Evolutionary conservation across 495 filamentous ascomycete genomes (phyloP), one percentile per base, ranked within the genome.

Genomic region (Cairneyella variabilis): DNA sequence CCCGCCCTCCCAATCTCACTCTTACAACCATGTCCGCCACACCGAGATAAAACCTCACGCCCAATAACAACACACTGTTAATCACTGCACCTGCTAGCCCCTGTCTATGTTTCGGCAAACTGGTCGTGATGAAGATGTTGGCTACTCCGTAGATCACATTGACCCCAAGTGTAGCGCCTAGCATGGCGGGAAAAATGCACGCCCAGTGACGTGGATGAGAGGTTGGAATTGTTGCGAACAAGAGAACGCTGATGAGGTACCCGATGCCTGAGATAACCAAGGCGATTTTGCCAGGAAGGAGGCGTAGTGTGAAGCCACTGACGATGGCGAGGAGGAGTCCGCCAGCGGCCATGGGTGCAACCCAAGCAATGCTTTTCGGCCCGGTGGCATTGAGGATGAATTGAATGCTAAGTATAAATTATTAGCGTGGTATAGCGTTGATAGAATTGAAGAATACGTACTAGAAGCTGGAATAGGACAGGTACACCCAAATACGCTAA

Each of bases 51-150:
- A 92, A 79, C 1, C 85, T 83, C 56, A 91, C 86, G 20, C 86
- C 88, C 12, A 92, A 69, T 50, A 87, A 84, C 34, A 90, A 38
- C 2, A 78, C 48, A 46, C 66, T 69, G 48, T 69, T 70, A 43
- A 76, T 66, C 16, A 74, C 64, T 0, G 83, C 89, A 0, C 89
- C 90, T 0, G 88, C 88, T 0, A 90, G 71, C 1, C 87, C 88
- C 63, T 95, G 90, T 32, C 77, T 72, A 4, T 76, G 70, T 32
- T 77, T 74, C 0, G 88, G 84, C 59, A 91, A 68, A 4, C 74
- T 78, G 2, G 85, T 87, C 0, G 86, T 90, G 63, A 92, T 85
- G 64, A 90, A 93, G 47, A 95, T 80, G 61, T 89, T 92, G 37
- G 83, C 78, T 9, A 95, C 73, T 57, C 86, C 89, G 71, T 83